These are phyloP conservation scores for Osmanthus fragrans DNA, from an alignment of 257 asterid genomes.

Conservation along the genomic window DNA sequence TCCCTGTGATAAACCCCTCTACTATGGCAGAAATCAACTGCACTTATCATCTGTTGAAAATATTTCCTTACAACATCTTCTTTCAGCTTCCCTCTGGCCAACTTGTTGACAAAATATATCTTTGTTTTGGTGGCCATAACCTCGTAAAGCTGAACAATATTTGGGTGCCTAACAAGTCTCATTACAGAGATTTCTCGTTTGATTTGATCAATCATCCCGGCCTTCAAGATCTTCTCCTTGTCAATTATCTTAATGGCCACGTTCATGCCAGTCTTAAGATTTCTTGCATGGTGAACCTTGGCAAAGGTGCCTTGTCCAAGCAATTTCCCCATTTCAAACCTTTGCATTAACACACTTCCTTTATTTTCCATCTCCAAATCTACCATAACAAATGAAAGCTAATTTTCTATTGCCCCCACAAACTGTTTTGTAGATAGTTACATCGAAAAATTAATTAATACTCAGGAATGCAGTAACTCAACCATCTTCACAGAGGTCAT, in stretches of 20 bases:
- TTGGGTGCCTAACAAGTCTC: slow-evolving; percentile 41
- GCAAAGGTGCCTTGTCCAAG: slow-evolving; percentile 92
- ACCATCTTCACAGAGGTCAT: slow-evolving; percentile 63
- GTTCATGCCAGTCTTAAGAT: slow-evolving; percentile 42
- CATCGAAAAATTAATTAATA: background rate
- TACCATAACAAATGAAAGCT: background rate
- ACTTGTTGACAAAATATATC: slow-evolving; percentile 43
- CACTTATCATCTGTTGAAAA: slow-evolving; percentile 47
- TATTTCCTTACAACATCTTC: slow-evolving; percentile 45
- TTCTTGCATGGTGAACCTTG: slow-evolving; percentile 74
- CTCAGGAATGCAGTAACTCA: slow-evolving; percentile 31
- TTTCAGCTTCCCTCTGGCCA: slow-evolving; percentile 41
- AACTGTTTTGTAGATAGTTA: background rate
- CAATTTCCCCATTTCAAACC: slow-evolving; percentile 73
- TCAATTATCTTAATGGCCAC: slow-evolving; percentile 80
- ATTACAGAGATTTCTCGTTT: slow-evolving; percentile 51
- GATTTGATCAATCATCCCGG: slow-evolving; percentile 49
- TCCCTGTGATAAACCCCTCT: slow-evolving; percentile 49
- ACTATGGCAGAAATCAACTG: slow-evolving; percentile 49
- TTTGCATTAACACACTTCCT: slow-evolving; percentile 54
- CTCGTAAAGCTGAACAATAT: slow-evolving; percentile 45
- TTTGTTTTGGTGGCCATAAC: slow-evolving; percentile 47
- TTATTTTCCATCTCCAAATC: slow-evolving; percentile 53
- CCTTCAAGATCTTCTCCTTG: slow-evolving; percentile 42
- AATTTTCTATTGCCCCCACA: slow-evolving; percentile 12